Percentiles rank a stretch among this genome's conserved stretches.
Evolutionary conservation across 2,329 filamentous ascomycete genomes (phyloP).

Genomic region (Fusarium virguliforme): DNA sequence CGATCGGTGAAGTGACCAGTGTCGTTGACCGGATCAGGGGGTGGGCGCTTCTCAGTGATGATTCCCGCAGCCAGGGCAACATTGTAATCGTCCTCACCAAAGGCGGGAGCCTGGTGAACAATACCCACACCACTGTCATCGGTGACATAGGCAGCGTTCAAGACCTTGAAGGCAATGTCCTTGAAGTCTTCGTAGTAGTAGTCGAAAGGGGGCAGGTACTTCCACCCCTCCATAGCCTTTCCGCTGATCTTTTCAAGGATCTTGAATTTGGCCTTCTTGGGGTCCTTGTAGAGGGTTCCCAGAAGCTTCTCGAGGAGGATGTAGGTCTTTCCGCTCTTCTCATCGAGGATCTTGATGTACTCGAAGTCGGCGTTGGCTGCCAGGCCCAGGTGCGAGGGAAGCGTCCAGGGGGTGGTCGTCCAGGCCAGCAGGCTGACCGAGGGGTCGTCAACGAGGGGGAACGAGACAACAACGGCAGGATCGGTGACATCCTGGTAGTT

Average conservation of each 20-base stretch:
- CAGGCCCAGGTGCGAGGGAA: constrained; percentile 85
- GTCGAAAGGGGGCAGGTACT: constrained; percentile 89
- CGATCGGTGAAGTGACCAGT: constrained; percentile 83
- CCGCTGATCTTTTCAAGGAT: constrained; percentile 85
- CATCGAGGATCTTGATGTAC: constrained; percentile 89
- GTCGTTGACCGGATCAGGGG: constrained; percentile 94
- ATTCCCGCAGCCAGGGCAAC: constrained; percentile 83
- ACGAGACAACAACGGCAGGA: constrained; percentile 89
- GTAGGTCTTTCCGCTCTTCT: constrained; percentile 86
- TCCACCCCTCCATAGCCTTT: constrained; percentile 88
- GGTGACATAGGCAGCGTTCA: constrained; percentile 90
- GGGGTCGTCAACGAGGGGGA: constrained; percentile 85
- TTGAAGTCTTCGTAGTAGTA: constrained; percentile 94
- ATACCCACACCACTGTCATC: constrained; percentile 93
- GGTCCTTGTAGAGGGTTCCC: constrained; percentile 90
- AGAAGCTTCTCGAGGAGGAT: constrained; percentile 88
- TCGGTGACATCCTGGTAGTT: constrained; percentile 96
- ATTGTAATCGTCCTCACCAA: constrained; percentile 96
- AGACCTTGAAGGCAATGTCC: constrained; percentile 84
- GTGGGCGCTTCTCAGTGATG: constrained; percentile 81
- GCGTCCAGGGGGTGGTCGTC: constrained; percentile 91
- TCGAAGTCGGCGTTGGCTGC: constrained; percentile 87
- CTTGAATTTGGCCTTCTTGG: constrained; percentile 95
- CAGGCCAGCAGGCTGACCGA: constrained; percentile 85
- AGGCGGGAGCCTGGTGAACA: constrained; percentile 93